phyloP scores from a whole-genome alignment of 164 flowering plant genomes.

The Umbilicus rupestris region DNA sequence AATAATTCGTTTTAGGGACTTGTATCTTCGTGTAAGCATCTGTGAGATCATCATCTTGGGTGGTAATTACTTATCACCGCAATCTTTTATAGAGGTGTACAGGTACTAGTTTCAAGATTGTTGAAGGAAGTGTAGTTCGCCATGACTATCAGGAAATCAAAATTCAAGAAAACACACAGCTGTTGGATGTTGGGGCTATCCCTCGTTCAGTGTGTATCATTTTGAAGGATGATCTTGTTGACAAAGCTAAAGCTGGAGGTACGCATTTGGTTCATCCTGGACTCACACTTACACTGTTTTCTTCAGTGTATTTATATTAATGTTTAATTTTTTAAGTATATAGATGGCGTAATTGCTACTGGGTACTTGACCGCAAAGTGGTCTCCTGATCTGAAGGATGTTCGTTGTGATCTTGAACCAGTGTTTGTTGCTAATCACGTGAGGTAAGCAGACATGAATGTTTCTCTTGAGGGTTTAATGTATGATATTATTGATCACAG shows the following conservation, averaged over 20 bases:
- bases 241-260: conserved; percentile 98
- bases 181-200: conserved; percentile 88
- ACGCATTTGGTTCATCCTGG: not conserved
- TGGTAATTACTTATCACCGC: not conserved
- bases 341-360: conserved; percentile 80
- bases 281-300: not conserved
- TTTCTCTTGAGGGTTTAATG: not conserved
- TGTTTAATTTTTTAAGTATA: conserved; percentile 4
- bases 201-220: conserved; percentile 88
- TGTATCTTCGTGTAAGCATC: not conserved
- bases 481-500: not conserved
- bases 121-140: conserved; percentile 50
- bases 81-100: conserved; percentile 48
- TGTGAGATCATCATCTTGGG: not conserved
- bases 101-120: conserved; percentile 50
- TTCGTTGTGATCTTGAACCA: conserved; percentile 90
- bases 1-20: not conserved
- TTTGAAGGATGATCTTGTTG: conserved; percentile 92
- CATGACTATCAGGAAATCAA: conserved; percentile 99
- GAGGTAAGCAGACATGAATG: conserved; percentile 28
- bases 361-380: conserved; percentile 86
- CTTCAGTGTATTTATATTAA: not conserved
- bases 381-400: conserved; percentile 84
- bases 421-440: conserved; percentile 68
- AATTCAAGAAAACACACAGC: conserved; percentile 89